Evolutionary conservation across 1,284 basidiomycete species (phyloP).

Genomic region (Hymenochaete sp.): DNA sequence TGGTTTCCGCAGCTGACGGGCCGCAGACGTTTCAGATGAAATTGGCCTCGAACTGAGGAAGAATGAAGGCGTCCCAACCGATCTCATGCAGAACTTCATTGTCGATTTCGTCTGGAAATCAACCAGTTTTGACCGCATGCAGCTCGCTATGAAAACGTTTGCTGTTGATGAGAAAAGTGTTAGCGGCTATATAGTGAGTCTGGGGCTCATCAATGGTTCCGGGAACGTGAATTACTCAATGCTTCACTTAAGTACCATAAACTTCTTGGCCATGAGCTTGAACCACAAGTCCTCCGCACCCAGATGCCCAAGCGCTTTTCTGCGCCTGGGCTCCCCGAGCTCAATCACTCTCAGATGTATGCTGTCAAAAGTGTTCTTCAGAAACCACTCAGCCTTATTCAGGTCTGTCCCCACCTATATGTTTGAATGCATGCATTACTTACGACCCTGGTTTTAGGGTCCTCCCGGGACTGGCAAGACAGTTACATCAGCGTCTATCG

Average conservation of each 20-base stretch:
- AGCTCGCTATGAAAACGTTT: conserved; percentile 98
- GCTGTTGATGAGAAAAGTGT: conserved; percentile 99
- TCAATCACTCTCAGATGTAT: conserved; percentile 99
- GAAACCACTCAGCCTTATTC: conserved; percentile 96
- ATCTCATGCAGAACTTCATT: conserved; percentile 91
- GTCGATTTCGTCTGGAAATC: conserved; percentile 99
- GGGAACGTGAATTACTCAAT: conserved; percentile 7
- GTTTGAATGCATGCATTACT: not conserved
- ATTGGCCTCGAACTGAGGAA: conserved; percentile 89
- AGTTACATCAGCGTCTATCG: conserved; percentile 98
- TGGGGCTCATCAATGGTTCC: conserved; percentile 9
- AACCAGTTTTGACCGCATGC: conserved; percentile 98
- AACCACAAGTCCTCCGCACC: conserved; percentile 79
- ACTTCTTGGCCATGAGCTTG: conserved; percentile 92
- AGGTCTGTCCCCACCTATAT: conserved; percentile 30
- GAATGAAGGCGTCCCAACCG: conserved; percentile 90
- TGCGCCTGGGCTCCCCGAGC: conserved; percentile 93
- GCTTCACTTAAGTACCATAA: conserved; percentile 76
- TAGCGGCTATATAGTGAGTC: conserved; percentile 88
- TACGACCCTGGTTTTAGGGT: conserved; percentile 37
- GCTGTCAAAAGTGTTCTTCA: conserved; percentile 98
- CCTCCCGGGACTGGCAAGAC: conserved; percentile 99
- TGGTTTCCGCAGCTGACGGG: conserved; percentile 19
- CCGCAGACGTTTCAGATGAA: conserved; percentile 90
- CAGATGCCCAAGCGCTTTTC: conserved; percentile 98